Evolutionary conservation across 179 eudicot genomes (phyloP), one percentile per base, ranked within the genome.

Genomic region (Amaranthus tricolor): DNA sequence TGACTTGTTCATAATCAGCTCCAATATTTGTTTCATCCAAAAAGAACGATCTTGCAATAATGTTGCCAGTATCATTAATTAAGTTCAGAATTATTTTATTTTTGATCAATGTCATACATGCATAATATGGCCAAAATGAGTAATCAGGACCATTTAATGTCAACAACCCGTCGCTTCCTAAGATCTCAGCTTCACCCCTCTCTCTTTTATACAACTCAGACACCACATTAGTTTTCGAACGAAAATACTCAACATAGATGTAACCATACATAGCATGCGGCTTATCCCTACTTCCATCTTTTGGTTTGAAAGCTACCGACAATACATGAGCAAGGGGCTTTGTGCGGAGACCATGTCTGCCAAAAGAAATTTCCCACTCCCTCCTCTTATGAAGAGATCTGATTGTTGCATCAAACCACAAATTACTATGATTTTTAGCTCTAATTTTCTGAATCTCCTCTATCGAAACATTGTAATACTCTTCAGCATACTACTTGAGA

Each of bases 71-170:
- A 5, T 7, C 67, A 49, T 72, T 58, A 50, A 47, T 47, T 7
- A 72, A 31, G 19, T 59, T 14, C 47, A 72, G 47, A 72, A 19
- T 49, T 4, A 72, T 47, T 6, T 6, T 20, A 61, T 24, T 61
- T 24, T 62, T 60, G 4, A 47, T 12, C 75, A 72, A 20, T 0
- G 75, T 66, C 13, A 60, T 72, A 50, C 40, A 72, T 11, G 75
- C 75, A 59, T 60, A 62, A 72, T 21, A 2, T 6, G 67, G 68
- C 7, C 3, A 47, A 47, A 56, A 47, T 13, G 52, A 60, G 16
- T 9, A 61, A 1, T 72, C 21, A 6, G 68, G 68, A 48, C 67
- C 58, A 49, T 20, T 72, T 12, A 61, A 24, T 47, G 68, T 72
- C 58, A 72, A 50, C 8, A 12, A 4, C n/a, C 45, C 48, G 15